Evolutionary conservation across 257 asterid genomes (phyloP).

Genomic region (Solanum chiquidenum): DNA sequence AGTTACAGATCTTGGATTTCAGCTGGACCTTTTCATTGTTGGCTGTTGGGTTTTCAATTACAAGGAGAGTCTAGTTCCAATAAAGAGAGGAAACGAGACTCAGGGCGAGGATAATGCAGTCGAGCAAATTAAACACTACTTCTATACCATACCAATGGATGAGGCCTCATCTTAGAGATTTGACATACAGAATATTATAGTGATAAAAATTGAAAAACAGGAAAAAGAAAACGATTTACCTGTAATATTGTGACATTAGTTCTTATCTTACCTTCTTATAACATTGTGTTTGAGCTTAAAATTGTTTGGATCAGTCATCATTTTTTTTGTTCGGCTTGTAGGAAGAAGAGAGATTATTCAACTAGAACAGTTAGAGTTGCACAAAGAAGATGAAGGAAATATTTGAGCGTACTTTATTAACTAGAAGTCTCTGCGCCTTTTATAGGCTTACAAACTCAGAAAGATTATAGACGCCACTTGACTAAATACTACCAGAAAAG

Average conservation of each 20-base stretch:
- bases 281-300: not conserved
- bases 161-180: not conserved
- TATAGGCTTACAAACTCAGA: too few species aligned
- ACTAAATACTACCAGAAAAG: too few species aligned
- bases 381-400: too few species aligned
- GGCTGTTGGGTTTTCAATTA: not conserved
- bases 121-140: not conserved
- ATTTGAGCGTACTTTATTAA: too few species aligned
- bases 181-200: not conserved
- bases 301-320: not conserved
- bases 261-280: not conserved
- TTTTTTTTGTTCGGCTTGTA: too few species aligned
- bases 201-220: not conserved
- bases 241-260: not conserved
- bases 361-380: too few species aligned
- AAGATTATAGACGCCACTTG: too few species aligned
- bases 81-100: slow-evolving; percentile 11
- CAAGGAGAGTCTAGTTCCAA: not conserved
- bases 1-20: not conserved
- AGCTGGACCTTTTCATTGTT: not conserved
- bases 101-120: not conserved
- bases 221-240: not conserved
- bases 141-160: not conserved
- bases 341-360: too few species aligned
- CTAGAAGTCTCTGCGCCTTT: too few species aligned